Conservation (phyloP, 352 stramenopile species). For the Pythium aristosporum region DNA sequence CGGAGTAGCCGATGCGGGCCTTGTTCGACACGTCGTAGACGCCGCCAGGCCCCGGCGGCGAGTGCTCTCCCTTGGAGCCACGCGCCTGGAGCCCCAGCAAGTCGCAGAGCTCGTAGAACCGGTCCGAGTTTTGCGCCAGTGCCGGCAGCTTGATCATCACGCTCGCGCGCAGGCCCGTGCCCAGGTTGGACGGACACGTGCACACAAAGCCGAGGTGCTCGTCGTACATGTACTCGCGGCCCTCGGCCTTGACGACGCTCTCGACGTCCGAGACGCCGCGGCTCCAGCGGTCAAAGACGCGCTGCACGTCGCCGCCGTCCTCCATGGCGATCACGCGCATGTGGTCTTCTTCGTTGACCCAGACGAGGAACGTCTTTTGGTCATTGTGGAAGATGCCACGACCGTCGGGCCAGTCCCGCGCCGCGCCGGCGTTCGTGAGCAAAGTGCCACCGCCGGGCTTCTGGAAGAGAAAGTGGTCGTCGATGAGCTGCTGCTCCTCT, state of each 20-base stretch:
- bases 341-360: conserved; percentile 91
- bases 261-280: conserved; percentile 80
- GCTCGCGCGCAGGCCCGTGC: conserved; percentile 80
- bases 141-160: conserved; percentile 80
- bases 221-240: conserved; percentile 87
- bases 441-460: conserved; percentile 89
- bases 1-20: conserved; percentile 86
- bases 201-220: conserved; percentile 88
- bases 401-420: conserved; percentile 91
- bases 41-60: conserved; percentile 58
- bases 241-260: conserved; percentile 71
- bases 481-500: conserved; percentile 90
- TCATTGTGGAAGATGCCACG: conserved; percentile 94
- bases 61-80: conserved; percentile 83
- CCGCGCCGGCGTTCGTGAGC: conserved; percentile 81
- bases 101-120: conserved; percentile 51
- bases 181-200: conserved; percentile 87
- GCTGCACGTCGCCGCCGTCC: conserved; percentile 88
- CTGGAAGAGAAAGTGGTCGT: conserved; percentile 92
- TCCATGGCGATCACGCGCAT: conserved; percentile 90
- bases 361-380: conserved; percentile 89
- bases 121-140: conserved; percentile 53
- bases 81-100: conserved; percentile 73
- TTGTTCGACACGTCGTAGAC: conserved; percentile 90
- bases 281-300: conserved; percentile 88